Conservation (phyloP, 1,139 yeast species). For the Kluyveromyces sp. region DNA sequence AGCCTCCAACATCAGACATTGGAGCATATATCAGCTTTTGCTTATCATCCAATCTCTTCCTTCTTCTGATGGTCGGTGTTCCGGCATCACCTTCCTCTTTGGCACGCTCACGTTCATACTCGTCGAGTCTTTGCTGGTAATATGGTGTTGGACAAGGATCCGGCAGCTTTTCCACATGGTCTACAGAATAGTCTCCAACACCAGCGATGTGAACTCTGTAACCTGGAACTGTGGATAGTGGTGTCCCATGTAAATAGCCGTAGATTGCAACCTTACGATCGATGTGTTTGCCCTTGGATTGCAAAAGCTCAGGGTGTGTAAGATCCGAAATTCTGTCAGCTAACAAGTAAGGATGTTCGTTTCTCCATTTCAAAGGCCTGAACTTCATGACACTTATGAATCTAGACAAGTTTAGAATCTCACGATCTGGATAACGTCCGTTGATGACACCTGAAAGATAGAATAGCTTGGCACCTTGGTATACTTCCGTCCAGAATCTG, state of each 20-base stretch:
- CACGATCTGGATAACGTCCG: constrained; percentile 97
- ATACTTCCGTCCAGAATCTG: constrained; percentile 98
- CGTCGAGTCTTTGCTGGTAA: constrained; percentile 79
- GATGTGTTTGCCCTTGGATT: constrained; percentile 62
- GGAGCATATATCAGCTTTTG: constrained; percentile 96
- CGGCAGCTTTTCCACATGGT: constrained; percentile 78
- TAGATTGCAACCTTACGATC: constrained; percentile 88
- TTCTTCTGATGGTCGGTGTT: constrained; percentile 56
- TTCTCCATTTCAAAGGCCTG: constrained; percentile 97
- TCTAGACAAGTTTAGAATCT: constrained; percentile 81
- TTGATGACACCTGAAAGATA: constrained; percentile 93
- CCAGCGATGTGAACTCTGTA: constrained; percentile 93
- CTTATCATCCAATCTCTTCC: constrained; percentile 88
- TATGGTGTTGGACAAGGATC: constrained; percentile 99
- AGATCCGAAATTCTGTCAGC: constrained; percentile 93
- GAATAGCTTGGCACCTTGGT: constrained; percentile 94
- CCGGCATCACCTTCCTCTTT: constrained; percentile 49
- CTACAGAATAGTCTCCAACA: constrained; percentile 78
- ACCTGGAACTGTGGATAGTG: constrained; percentile 55
- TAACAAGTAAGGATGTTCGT: constrained; percentile 90
- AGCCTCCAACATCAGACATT: constrained; percentile 99
- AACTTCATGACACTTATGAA: constrained; percentile 97
- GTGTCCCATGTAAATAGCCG: constrained; percentile 93
- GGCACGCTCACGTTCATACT: constrained; percentile 56
- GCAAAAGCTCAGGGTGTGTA: constrained; percentile 82